Percentiles rank a stretch among this genome's conserved stretches.
Evolutionary conservation across 305 asterid species (phyloP).

Genomic region (Fraxinus angustifolia): DNA sequence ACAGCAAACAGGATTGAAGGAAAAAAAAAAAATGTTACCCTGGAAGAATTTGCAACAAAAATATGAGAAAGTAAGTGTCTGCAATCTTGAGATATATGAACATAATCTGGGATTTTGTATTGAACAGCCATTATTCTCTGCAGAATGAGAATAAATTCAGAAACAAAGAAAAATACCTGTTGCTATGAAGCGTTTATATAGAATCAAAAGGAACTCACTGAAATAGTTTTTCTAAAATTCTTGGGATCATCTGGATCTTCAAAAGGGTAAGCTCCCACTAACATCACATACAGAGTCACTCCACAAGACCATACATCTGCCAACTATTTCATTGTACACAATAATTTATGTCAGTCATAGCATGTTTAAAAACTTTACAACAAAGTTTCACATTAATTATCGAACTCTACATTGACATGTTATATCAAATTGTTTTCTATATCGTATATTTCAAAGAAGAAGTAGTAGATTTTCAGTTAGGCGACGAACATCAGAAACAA

Average conservation of each 20-base stretch:
- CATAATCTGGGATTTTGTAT: conserved; percentile 78
- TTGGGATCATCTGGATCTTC: conserved; percentile 75
- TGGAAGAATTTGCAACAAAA: conserved; percentile 54
- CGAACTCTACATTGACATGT: background rate
- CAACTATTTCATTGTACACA: conserved; percentile 26
- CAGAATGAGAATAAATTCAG: background rate
- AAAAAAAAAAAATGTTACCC: conserved; percentile 34
- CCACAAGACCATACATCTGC: conserved; percentile 97
- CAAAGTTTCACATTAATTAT: background rate
- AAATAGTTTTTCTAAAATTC: conserved; percentile 70
- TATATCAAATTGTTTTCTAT: background rate
- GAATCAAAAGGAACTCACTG: conserved; percentile 27
- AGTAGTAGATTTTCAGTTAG: background rate
- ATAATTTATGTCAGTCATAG: background rate
- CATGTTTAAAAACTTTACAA: background rate
- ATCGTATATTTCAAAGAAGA: background rate
- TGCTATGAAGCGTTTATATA: too few species aligned
- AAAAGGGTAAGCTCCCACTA: conserved; percentile 85
- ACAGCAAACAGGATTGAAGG: background rate
- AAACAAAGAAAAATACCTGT: too few species aligned
- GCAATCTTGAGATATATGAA: conserved; percentile 79
- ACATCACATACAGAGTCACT: conserved; percentile 80
- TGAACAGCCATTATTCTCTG: conserved; percentile 69
- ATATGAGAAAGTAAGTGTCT: conserved; percentile 68
- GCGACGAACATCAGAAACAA: background rate